A percentile compares a stretch with the other conserved stretches of the same genome.
These are phyloP conservation scores for Metarhizium rileyi DNA, from an alignment of 2,329 filamentous ascomycete species.

Conservation along the genomic window DNA sequence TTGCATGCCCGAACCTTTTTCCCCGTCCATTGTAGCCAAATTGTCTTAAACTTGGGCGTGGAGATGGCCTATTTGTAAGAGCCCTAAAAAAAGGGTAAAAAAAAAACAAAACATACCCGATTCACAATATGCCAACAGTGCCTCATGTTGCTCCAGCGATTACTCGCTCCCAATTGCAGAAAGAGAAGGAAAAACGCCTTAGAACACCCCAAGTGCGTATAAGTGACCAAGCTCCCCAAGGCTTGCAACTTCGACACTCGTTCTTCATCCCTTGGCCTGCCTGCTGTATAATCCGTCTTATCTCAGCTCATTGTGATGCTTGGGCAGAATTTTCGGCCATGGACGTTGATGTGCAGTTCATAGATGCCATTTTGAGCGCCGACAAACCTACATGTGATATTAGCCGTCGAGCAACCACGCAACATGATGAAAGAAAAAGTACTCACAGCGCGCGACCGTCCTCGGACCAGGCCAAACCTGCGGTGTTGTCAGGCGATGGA, in stretches of 20 bases:
- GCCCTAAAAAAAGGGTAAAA: background rate
- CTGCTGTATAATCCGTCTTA: background rate
- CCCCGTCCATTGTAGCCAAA: background rate
- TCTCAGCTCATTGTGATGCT: slow-evolving; percentile 42
- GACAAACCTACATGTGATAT: slow-evolving; percentile 34
- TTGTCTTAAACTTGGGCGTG: background rate
- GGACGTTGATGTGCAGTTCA: slow-evolving; percentile 58
- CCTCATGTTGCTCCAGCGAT: slow-evolving; percentile 1
- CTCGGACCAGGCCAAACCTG: slow-evolving; percentile 52
- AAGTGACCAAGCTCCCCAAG: background rate
- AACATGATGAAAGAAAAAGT: background rate
- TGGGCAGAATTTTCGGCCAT: slow-evolving; percentile 49
- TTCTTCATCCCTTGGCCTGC: background rate
- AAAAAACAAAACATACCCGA: background rate
- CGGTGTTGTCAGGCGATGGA: slow-evolving; percentile 46
- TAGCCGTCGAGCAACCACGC: slow-evolving; percentile 7
- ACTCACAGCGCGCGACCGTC: slow-evolving; percentile 50
- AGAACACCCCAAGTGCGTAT: background rate
- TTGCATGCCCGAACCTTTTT: background rate
- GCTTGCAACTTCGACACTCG: background rate
- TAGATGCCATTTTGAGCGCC: slow-evolving; percentile 66
- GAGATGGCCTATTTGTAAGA: background rate
- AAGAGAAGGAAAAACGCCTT: background rate
- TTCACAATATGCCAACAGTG: slow-evolving; percentile 3
- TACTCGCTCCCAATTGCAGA: background rate